These are phyloP conservation scores for Nissolia schottii DNA, from an alignment of 306 rosid genomes.

Conservation along the genomic window DNA sequence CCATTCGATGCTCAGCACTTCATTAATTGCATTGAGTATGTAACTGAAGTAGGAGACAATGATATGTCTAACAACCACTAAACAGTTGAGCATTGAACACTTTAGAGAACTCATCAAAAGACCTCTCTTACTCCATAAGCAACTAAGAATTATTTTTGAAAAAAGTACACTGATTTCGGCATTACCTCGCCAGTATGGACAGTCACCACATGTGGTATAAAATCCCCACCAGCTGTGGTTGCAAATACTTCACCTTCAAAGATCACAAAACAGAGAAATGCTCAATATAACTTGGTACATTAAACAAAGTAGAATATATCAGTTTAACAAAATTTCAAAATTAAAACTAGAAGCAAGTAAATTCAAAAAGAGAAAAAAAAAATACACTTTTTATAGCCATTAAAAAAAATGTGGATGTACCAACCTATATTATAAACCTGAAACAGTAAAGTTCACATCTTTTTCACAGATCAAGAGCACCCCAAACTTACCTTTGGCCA, in stretches of 20 bases:
- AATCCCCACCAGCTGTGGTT: constrained; percentile 56
- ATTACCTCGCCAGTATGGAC: constrained; percentile 74
- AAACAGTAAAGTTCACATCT: constrained; percentile 22
- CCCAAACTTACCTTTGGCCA: constrained; percentile 2
- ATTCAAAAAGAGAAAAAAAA: background rate
- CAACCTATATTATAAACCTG: constrained; percentile 4
- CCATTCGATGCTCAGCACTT: no score
- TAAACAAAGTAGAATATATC: background rate
- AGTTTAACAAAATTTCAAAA: constrained; percentile 1
- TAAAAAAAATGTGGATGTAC: background rate
- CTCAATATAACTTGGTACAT: background rate
- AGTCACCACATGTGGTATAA: constrained; percentile 66
- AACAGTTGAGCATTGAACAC: no score
- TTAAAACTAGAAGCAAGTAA: background rate
- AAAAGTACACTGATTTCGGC: background rate
- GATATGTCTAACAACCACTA: no score
- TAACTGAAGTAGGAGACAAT: no score
- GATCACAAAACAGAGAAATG: constrained; percentile 27
- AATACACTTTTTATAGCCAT: background rate
- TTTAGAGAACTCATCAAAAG: no score
- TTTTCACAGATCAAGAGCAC: constrained; percentile 19
- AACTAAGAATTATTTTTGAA: no score
- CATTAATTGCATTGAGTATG: no score
- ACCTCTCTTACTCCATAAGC: no score
- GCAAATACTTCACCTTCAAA: constrained; percentile 59